Evolutionary conservation across 495 filamentous ascomycete genomes (phyloP), one percentile per base, ranked within the genome.

Genomic region (Neurospora tetrasperma): DNA sequence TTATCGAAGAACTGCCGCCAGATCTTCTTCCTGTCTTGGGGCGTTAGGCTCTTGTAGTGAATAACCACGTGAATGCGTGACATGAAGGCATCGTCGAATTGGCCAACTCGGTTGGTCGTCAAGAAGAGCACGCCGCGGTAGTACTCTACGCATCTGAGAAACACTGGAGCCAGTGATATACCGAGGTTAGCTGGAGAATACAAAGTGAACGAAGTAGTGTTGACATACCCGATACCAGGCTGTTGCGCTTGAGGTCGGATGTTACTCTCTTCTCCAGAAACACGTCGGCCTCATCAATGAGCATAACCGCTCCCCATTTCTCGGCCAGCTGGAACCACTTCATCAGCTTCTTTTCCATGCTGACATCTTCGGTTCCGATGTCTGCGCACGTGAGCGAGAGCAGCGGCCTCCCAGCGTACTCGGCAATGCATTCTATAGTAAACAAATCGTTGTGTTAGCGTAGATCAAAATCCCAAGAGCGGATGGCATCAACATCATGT

Each of bases 121-220:
- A 90, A 78, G 74, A 89, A 88, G 0, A 89, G 80, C 38, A 89
- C 87, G 8, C 88, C 88, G 0, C 81, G 72, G 72, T 90, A 91
- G 75, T 88, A 90, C 70, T 90, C 89, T 0, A 90, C 79, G 0
- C 82, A 80, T 3, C 89, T 82, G 0, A 90, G 79, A 73, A 90
- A 90, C 7, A 74, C 78, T 73, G 27, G 27, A 31, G 27, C 27
- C 27, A 31, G 27, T 31, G 2, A 31, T 31, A 31, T 31, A 31
- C 27, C 27, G 27, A 31, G 27, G 27, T 31, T 31, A 31, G 27
- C 27, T 31, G 27, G 27, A 31, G 27, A 31, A 31, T 31, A 2
- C 27, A 31, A 31, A 31, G 27, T 31, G 27, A 31, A 31, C 1
- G 27, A 31, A 31, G 27, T 2, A 31, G 1, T 31, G 27, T 2